phyloP scores from a whole-genome alignment of 768 basidiomycete genomes.

The Boletus speciosus region DNA sequence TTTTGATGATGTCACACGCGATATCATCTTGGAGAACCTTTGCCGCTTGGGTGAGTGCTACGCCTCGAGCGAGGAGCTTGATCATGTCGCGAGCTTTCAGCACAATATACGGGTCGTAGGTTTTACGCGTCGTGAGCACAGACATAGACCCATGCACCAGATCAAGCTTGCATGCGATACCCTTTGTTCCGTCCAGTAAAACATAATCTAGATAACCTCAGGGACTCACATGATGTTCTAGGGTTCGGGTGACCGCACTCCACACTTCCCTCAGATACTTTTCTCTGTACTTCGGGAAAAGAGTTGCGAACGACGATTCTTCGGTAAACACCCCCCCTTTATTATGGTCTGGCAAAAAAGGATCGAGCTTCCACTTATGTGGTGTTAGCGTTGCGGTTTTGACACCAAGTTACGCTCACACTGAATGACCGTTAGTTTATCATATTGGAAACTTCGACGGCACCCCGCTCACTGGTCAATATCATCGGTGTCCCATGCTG shows the following conservation, averaged over 20 bases:
- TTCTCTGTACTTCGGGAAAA: slow-evolving; percentile 98
- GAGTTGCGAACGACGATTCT: slow-evolving; percentile 96
- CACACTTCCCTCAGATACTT: slow-evolving; percentile 94
- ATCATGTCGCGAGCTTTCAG: slow-evolving; percentile 95
- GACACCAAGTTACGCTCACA: slow-evolving; percentile 35
- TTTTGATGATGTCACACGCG: slow-evolving; percentile 98
- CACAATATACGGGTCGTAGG: slow-evolving; percentile 94
- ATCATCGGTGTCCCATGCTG: slow-evolving; percentile 99
- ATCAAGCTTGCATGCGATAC: slow-evolving; percentile 87
- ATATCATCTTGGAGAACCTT: slow-evolving; percentile 87
- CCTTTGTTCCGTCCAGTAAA: slow-evolving; percentile 43
- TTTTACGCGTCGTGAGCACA: slow-evolving; percentile 94
- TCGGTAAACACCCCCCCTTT: slow-evolving; percentile 83
- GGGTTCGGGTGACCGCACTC: slow-evolving; percentile 81
- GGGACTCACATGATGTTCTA: slow-evolving; percentile 69
- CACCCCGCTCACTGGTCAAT: slow-evolving; percentile 86
- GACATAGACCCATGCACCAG: slow-evolving; percentile 97
- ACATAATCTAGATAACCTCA: slow-evolving; percentile 11
- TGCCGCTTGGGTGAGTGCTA: slow-evolving; percentile 78
- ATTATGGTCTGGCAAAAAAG: slow-evolving; percentile 73
- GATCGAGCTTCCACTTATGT: slow-evolving; percentile 81
- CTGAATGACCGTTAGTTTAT: slow-evolving; percentile 27
- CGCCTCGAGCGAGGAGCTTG: slow-evolving; percentile 91
- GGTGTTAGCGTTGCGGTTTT: slow-evolving; percentile 11
- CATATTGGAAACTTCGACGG: neutral